A percentile compares a stretch with the other conserved stretches of the same genome.
Evolutionary conservation across 306 rosid genomes (phyloP).

Genomic region (Quercus wislizeni): DNA sequence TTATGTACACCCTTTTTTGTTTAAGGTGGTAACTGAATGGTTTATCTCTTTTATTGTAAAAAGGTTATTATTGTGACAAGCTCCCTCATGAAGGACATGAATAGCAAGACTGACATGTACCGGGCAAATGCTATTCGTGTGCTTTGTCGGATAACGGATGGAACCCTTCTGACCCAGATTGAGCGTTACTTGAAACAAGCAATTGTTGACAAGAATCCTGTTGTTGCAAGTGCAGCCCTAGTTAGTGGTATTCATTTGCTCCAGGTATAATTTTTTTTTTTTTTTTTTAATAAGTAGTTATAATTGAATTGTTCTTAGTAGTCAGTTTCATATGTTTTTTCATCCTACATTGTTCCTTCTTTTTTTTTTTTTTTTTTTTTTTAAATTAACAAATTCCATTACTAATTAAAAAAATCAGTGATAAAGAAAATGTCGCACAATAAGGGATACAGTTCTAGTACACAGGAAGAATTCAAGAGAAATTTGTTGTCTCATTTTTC

Average conservation of each 20-base stretch:
- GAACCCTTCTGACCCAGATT: constrained; percentile 95
- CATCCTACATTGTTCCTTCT: neutral
- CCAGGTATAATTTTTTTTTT: constrained; percentile 49
- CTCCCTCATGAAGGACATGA: constrained; percentile 99
- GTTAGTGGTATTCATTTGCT: constrained; percentile 97
- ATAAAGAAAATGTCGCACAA: too few relatives aligned
- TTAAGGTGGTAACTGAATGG: constrained; percentile 31
- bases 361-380: neutral
- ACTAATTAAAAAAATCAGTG: too few relatives aligned
- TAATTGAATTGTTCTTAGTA: neutral
- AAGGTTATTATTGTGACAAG: constrained; percentile 96
- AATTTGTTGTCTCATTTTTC: neutral
- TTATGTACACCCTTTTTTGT: constrained; percentile 8
- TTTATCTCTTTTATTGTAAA: constrained; percentile 8
- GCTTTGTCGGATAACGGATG: constrained; percentile 93
- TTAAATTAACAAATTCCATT: too few relatives aligned
- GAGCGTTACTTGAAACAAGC: constrained; percentile 98
- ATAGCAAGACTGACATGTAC: constrained; percentile 95
- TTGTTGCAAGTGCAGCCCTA: constrained; percentile 96
- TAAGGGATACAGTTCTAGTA: too few relatives aligned
- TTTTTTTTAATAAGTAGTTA: too few relatives aligned
- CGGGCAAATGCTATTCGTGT: constrained; percentile 99
- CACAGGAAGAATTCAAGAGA: too few relatives aligned
- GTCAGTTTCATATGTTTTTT: neutral
- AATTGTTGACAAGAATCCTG: constrained; percentile 96